Conservation (phyloP, 257 asterid genomes). For the Haberlea rhodopensis region DNA sequence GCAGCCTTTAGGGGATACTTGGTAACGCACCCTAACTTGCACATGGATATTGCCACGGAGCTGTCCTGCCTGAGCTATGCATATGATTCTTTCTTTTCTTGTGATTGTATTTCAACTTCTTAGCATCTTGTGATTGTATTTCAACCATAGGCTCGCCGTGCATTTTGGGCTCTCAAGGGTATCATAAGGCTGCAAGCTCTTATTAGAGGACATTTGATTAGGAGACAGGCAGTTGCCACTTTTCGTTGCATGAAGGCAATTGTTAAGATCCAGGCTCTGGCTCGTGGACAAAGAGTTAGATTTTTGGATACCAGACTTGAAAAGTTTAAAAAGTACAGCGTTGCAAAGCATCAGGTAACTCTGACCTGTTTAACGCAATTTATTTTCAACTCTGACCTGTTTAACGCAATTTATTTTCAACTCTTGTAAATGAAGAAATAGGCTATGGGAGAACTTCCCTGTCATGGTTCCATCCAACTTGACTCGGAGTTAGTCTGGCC, state of each 20-base stretch:
- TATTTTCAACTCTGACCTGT: background rate
- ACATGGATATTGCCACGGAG: conserved; percentile 14
- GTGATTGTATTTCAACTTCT: background rate
- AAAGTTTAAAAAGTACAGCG: conserved; percentile 8
- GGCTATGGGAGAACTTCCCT: background rate
- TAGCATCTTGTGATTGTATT: conserved; percentile 8
- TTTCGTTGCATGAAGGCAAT: conserved; percentile 41
- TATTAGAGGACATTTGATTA: conserved; percentile 51
- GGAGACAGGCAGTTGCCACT: conserved; percentile 54
- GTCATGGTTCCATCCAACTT: no score
- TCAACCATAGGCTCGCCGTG: conserved; percentile 46
- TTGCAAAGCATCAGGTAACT: background rate
- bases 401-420: no score
- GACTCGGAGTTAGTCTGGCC: background rate
- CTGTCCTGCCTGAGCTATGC: background rate
- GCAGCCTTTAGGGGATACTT: conserved; percentile 81
- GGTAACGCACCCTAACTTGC: conserved; percentile 41
- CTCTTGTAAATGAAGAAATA: background rate
- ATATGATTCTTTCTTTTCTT: background rate
- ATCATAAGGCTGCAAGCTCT: conserved; percentile 48
- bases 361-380: background rate
- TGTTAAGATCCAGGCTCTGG: conserved; percentile 51
- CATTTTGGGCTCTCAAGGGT: conserved; percentile 42
- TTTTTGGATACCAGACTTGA: conserved; percentile 25
- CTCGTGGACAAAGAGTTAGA: conserved; percentile 40